Conservation (phyloP, 306 rosid genomes). For the Delonix regia region DNA sequence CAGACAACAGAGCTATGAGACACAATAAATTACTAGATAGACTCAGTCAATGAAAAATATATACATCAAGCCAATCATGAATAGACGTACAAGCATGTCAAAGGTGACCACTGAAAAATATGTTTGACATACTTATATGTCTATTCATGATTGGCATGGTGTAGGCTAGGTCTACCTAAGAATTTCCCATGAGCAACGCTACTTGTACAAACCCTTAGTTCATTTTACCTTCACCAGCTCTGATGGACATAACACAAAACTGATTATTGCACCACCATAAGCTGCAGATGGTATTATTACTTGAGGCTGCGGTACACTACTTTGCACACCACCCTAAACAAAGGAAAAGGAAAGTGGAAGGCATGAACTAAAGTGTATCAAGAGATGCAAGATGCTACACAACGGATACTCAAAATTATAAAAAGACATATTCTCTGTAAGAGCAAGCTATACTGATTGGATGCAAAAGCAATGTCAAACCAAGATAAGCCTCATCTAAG, state of each 20-base stretch:
- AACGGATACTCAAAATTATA: slow-evolving; percentile 23
- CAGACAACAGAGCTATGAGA: slow-evolving; percentile 10
- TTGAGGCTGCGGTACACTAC: slow-evolving; percentile 60
- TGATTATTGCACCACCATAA: slow-evolving; percentile 78
- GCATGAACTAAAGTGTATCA: slow-evolving; percentile 6
- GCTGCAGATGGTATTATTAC: slow-evolving; percentile 91
- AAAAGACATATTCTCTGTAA: slow-evolving; percentile 11
- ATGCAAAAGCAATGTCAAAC: slow-evolving; percentile 15
- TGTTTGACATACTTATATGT: background rate
- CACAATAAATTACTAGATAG: slow-evolving; percentile 15
- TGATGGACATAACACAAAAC: slow-evolving; percentile 90
- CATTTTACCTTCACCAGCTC: slow-evolving; percentile 82
- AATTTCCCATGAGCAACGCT: background rate
- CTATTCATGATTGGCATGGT: background rate
- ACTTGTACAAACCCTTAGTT: slow-evolving; percentile 30
- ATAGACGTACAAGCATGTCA: background rate
- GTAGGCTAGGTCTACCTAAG: background rate
- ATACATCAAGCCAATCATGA: background rate
- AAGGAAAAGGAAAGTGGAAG: slow-evolving; percentile 26
- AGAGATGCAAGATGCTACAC: slow-evolving; percentile 27
- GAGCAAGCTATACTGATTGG: slow-evolving; percentile 21
- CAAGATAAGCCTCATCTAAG: slow-evolving; percentile 31
- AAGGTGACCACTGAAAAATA: background rate
- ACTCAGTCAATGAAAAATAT: background rate
- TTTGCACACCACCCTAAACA: slow-evolving; percentile 68